Evolutionary conservation across 768 basidiomycete species (phyloP), one percentile per base, ranked within the genome.

Genomic region (Mycena alexandri): DNA sequence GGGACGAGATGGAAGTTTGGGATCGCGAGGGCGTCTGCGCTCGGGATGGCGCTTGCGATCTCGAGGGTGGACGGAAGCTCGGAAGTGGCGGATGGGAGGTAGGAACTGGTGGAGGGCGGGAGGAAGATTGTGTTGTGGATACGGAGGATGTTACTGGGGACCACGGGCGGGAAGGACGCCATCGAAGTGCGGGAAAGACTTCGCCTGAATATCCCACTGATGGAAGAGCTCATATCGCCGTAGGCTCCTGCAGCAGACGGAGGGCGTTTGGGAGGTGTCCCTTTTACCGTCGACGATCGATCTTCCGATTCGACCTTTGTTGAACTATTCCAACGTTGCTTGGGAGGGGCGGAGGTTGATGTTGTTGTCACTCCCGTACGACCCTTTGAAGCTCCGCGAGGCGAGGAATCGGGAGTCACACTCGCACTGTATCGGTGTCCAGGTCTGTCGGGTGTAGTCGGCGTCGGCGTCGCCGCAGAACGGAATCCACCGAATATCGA

Each of bases 291-390:
- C 44, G 72, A 72, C 10, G 79, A 68, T 34, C 80, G 80, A 54
- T 85, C 87, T 25, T 90, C 90, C 19, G 80, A 70, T 52, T 88
- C 82, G n/a, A 95, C 84, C 73, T 83, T 93, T 1, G 93, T 94
- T 6, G 93, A 95, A 69, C 90, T 85, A 74, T 95, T 95, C 94
- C 94, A 95, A 38, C 78, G 81, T 66, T 88, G 89, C 71, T 86
- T 86, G 38, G 70, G 53, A 63, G 78, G 36, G 25, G 38, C 56
- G 11, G 52, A n/a, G 47, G 60, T 57, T 46, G 62, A 57, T 11
- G 75, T 77, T 57, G 70, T 73, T 72, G 60, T 57, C 43, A 61
- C 57, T 11, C 76, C 77, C 57, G 70, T 73, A 72, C 86, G 87
- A 54, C 83, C 69, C 42, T 84, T 85, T 14, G 80, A 66, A 63